These are phyloP conservation scores for Saccharata proteae DNA, from an alignment of 2,329 filamentous ascomycete species.

Conservation along the genomic window DNA sequence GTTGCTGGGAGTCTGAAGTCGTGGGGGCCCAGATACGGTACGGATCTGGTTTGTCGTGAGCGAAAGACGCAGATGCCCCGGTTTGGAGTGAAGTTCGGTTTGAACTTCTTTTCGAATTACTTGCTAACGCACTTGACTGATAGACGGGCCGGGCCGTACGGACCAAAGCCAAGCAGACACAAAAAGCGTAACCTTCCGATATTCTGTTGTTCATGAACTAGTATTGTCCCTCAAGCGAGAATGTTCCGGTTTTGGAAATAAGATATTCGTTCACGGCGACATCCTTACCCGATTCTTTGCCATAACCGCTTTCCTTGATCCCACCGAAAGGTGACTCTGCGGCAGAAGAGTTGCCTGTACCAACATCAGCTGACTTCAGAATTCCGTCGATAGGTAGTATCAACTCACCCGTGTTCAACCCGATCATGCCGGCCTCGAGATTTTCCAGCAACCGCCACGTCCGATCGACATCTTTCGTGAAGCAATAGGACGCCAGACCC, in stretches of 20 bases:
- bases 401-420: constrained; percentile 16
- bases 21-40: no score
- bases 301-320: constrained; percentile 51
- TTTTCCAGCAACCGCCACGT: constrained; percentile 18
- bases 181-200: no score
- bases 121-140: no score
- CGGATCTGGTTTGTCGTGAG: no score
- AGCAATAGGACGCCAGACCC: constrained; percentile 26
- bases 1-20: no score
- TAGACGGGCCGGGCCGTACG: no score
- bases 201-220: no score
- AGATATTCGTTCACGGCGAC: constrained; percentile 46
- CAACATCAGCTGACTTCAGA: background rate
- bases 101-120: no score
- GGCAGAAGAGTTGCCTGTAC: constrained; percentile 28
- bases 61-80: no score
- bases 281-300: constrained; percentile 50
- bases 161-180: no score
- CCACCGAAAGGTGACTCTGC: constrained; percentile 50
- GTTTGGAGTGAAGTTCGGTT: no score
- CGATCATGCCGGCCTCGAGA: constrained; percentile 23
- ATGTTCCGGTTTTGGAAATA: constrained; percentile 48
- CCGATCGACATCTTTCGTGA: constrained; percentile 27
- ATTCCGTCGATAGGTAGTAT: no score
- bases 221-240: constrained; percentile 34